phyloP scores from a whole-genome alignment of 345 rosid genomes.

The Zanthoxylum bungeanum region DNA sequence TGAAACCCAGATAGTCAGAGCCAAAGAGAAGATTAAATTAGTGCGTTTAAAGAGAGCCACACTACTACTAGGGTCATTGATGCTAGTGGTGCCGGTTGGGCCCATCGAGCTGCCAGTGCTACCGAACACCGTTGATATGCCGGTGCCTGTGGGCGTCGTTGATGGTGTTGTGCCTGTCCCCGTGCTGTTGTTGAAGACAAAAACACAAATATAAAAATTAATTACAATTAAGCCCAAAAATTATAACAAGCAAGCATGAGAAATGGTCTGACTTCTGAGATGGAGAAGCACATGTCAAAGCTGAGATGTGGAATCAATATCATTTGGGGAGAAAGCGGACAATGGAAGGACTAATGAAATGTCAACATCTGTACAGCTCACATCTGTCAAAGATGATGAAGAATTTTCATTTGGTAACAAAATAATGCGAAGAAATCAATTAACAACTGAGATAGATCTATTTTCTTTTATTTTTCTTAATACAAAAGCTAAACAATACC shows the following conservation, averaged over 20 bases:
- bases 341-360: constrained; percentile 12
- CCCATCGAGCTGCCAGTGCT: constrained; percentile 17
- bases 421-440: too few relatives aligned
- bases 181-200: not conserved
- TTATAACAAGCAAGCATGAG: too few relatives aligned
- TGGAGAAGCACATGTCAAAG: too few relatives aligned
- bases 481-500: constrained; percentile 4
- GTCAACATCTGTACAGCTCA: constrained; percentile 42
- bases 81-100: constrained; percentile 21
- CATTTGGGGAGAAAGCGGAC: not conserved
- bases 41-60: constrained; percentile 15
- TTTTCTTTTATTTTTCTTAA: not conserved
- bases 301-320: not conserved
- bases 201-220: not conserved
- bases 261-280: too few relatives aligned
- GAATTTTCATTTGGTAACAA: too few relatives aligned
- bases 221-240: too few relatives aligned
- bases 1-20: constrained; percentile 18
- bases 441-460: constrained; percentile 24
- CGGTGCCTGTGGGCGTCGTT: constrained; percentile 19
- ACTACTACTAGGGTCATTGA: constrained; percentile 5
- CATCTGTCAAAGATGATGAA: not conserved
- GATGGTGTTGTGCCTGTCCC: constrained; percentile 20
- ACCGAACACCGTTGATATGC: constrained; percentile 5
- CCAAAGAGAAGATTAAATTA: constrained; percentile 8